These are phyloP conservation scores for Alloteropsis semialata DNA, from an alignment of 176 grass and related monocot genomes.

Conservation along the genomic window DNA sequence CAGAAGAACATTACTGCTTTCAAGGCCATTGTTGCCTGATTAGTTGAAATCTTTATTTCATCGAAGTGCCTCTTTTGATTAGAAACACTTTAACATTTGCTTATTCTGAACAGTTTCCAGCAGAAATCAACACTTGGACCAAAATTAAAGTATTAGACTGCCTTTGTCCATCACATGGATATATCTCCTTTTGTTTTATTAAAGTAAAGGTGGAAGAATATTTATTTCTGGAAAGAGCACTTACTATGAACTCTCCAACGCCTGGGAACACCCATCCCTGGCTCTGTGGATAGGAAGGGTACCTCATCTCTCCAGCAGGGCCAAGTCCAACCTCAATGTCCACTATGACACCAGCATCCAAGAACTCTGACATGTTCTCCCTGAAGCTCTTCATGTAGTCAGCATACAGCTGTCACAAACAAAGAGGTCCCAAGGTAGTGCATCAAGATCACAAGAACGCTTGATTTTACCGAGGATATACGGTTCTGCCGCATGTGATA, in stretches of 20 bases:
- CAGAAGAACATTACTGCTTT: conserved; percentile 6
- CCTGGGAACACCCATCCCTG: conserved; percentile 88
- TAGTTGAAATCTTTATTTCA: neutral
- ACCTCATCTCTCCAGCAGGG: conserved; percentile 86
- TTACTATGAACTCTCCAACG: conserved; percentile 87
- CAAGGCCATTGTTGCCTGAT: neutral
- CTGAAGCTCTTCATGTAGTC: conserved; percentile 92
- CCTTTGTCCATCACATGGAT: conserved; percentile 29
- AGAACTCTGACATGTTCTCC: conserved; percentile 71
- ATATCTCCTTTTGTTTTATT: neutral
- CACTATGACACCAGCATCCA: conserved; percentile 58
- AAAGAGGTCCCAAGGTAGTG: neutral
- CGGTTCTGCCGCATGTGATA: neutral
- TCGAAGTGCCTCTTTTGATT: neutral
- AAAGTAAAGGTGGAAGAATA: neutral
- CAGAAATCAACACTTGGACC: neutral
- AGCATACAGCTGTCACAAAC: conserved; percentile 63
- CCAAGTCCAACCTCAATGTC: conserved; percentile 94
- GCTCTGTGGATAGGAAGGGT: conserved; percentile 73
- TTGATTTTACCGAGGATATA: neutral
- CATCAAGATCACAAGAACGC: neutral
- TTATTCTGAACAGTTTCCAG: neutral
- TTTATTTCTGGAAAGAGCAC: conserved; percentile 20
- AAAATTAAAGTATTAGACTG: neutral
- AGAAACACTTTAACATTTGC: neutral